These are phyloP conservation scores for Plasmodium coatneyi DNA, from an alignment of 169 alveolate species.

Conservation along the genomic window DNA sequence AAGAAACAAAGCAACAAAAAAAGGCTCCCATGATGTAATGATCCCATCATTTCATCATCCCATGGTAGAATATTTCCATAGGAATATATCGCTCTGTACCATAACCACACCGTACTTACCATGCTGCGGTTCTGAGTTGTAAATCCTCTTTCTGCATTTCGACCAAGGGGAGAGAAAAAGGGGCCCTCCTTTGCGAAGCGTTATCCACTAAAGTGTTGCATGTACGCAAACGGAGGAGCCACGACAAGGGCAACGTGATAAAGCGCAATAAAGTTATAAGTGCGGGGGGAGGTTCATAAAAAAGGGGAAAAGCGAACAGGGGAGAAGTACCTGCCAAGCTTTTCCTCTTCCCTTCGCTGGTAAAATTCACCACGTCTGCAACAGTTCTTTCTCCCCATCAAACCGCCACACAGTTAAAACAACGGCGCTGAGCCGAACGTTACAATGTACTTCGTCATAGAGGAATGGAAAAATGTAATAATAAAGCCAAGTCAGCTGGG, in stretches of 20 bases:
- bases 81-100: neutral
- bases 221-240: neutral
- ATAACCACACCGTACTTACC: neutral
- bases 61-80: neutral
- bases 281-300: neutral
- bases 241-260: neutral
- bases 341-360: neutral
- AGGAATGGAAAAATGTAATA: constrained; percentile 91
- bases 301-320: neutral
- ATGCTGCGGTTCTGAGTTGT: neutral
- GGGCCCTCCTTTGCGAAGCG: neutral
- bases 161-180: neutral
- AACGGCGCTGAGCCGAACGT: neutral
- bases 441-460: constrained; percentile 91
- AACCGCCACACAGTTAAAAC: neutral
- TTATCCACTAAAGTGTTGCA: neutral
- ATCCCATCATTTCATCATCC: neutral
- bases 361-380: neutral
- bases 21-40: neutral
- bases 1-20: neutral
- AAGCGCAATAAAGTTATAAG: neutral
- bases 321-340: neutral
- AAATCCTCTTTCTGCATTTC: neutral
- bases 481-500: constrained; percentile 93
- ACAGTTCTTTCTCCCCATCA: neutral